phyloP scores from a whole-genome alignment of 2,329 filamentous ascomycete species.

The Beauveria medogensis region DNA sequence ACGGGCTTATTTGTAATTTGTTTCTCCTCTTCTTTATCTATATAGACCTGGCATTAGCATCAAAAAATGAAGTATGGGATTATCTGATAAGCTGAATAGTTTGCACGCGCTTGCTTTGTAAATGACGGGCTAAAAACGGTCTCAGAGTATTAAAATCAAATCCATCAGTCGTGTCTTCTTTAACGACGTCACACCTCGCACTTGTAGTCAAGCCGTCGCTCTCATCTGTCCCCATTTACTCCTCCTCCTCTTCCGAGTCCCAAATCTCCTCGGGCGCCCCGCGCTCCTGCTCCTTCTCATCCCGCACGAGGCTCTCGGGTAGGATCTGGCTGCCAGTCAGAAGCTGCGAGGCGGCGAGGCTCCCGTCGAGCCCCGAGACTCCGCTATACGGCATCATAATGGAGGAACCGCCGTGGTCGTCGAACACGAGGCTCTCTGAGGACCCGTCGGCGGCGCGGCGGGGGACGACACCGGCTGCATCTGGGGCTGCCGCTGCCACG shows the following conservation, averaged over 20 bases:
- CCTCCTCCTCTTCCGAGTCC: conserved; percentile 30
- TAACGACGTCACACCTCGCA: background rate
- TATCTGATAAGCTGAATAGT: background rate
- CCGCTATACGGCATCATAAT: conserved; percentile 8
- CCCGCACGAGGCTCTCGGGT: conserved; percentile 36
- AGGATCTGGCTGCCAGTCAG: conserved; percentile 45
- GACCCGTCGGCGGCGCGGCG: background rate
- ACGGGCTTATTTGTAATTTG: background rate
- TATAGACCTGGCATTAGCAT: conserved; percentile 9
- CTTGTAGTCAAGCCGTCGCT: background rate
- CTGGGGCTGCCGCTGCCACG: background rate
- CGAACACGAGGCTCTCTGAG: conserved; percentile 16
- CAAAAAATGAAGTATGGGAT: background rate
- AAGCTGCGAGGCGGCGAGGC: conserved; percentile 34
- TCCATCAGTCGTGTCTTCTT: background rate
- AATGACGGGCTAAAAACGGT: background rate
- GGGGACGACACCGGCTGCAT: background rate
- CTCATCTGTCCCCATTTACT: background rate
- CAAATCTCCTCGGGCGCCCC: conserved; percentile 13
- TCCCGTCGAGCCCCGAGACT: background rate
- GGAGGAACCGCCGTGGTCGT: conserved; percentile 18
- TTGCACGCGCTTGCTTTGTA: background rate
- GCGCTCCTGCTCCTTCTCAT: conserved; percentile 19
- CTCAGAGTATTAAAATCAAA: background rate
- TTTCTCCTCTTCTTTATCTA: background rate